Base-by-base conservation (phyloP, 2,329 filamentous ascomycete species). In the Sporothrix schenckii region DNA sequence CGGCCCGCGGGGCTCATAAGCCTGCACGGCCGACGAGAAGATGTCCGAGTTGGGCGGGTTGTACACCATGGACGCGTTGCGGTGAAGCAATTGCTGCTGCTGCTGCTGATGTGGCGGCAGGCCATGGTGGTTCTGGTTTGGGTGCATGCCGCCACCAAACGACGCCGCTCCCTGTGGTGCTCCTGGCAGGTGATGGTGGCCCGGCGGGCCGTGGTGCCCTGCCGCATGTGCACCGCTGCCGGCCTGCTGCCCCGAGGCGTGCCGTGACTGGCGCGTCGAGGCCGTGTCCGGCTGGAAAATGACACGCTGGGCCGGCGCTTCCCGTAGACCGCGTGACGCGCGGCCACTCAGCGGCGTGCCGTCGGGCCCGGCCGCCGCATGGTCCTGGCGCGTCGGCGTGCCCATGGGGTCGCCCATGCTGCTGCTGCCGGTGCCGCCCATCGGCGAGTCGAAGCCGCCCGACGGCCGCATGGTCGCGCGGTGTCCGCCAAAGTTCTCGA, bases 201-300 rank as follows among this genome's bases (percentile, higher is more conserved):
- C 70, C 24, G 79, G 73, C 19, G 78, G 11, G 5, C 58, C 58
- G 39, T 44, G 58, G 6, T 63, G 58, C 11, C 58, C 74, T 44
- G 75, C 74, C 16, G 76, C 60, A 19, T 75, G 72, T 41, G 77
- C 73, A 1, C 68, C 68, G 14, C 75, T 76, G 30, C 70, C 74
- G 70, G 85, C 80, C 69, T 86, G 80, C 24, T 86, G 83, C 44
- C 80, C 81, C 39, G 83, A 82, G 30, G 83, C 78, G 74, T 91
- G 87, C 69, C 91, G 86, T 9, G 86, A 87, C 75, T 89, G 86
- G 73, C 92, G 86, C 16, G 86, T 82, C 3, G 90, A 83, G 11
- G 86, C 87, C 2, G 89, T 89, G 75, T 96, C 92, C 41, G 92
- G 92, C 77, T 95, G 92, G 79, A 94, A 96, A 67, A 95, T 89